Percentiles rank a stretch among this genome's conserved stretches.
These are phyloP conservation scores for Hanseniaspora hatyaiensis DNA, from an alignment of 805 yeast genomes.

Conservation along the genomic window DNA sequence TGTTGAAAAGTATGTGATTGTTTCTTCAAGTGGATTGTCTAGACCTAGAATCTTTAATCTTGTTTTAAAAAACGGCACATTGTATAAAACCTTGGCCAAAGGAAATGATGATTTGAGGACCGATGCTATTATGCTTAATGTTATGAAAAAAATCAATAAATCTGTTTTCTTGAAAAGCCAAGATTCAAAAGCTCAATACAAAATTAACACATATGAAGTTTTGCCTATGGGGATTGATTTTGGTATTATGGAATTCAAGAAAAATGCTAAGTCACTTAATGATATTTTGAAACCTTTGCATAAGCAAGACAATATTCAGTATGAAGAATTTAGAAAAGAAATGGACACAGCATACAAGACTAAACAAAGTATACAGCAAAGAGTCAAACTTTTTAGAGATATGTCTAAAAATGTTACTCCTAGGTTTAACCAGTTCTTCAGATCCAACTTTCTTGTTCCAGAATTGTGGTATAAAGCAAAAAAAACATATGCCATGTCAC, in stretches of 20 bases:
- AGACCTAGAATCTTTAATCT: slow-evolving; percentile 68
- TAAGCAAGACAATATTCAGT: slow-evolving; percentile 36
- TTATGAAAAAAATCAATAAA: slow-evolving; percentile 71
- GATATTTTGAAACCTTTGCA: slow-evolving; percentile 63
- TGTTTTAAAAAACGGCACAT: slow-evolving; percentile 44
- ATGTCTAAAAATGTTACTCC: slow-evolving; percentile 50
- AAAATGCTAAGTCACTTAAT: slow-evolving; percentile 57
- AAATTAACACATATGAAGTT: slow-evolving; percentile 75
- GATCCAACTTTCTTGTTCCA: slow-evolving; percentile 52
- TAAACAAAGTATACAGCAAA: slow-evolving; percentile 32
- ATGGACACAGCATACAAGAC: slow-evolving; percentile 48
- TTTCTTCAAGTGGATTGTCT: slow-evolving; percentile 79
- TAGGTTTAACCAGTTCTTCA: slow-evolving; percentile 57
- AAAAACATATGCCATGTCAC: slow-evolving; percentile 56
- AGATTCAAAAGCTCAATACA: slow-evolving; percentile 37
- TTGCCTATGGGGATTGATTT: slow-evolving; percentile 78
- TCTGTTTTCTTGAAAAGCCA: slow-evolving; percentile 39
- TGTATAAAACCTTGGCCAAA: slow-evolving; percentile 55
- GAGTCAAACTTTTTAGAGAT: slow-evolving; percentile 37
- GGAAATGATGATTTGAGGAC: slow-evolving; percentile 87
- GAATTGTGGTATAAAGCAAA: slow-evolving; percentile 64
- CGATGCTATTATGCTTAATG: slow-evolving; percentile 96
- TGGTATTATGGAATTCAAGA: slow-evolving; percentile 85
- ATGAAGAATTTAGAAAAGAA: slow-evolving; percentile 47
- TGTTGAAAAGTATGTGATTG: slow-evolving; percentile 30